Base-by-base conservation (phyloP, 495 filamentous ascomycete genomes). In the Aspergillus sclerotioniger region DNA sequence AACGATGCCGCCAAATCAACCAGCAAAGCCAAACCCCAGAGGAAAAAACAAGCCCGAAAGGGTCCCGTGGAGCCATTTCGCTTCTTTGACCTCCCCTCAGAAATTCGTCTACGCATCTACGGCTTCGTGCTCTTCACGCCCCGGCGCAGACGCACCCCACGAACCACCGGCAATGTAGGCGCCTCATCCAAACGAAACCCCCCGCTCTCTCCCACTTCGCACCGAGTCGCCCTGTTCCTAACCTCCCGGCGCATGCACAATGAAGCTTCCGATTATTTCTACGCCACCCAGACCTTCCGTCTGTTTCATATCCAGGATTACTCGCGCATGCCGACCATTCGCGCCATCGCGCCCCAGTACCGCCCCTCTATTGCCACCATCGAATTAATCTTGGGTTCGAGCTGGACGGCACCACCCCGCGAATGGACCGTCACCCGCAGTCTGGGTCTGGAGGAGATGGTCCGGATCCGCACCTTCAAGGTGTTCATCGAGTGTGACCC, bases 401-500 rank as follows among this genome's bases (percentile, higher is more conserved):
- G 90, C 51, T 96, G 88, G 87, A 88, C 77, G 15, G 79, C 79
- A 47, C 90, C 91, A 3, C 91, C 90, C 1, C 73, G 75, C 10
- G 82, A 85, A 46, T 94, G 90, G 90, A 79, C 80, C 3, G 85
- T 91, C 25, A 86, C 84, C 60, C 68, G 78, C 6, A 71, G 79
- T 0, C 75, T 94, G 21, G 89, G 90, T 0, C 74, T 95, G 21
- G 66, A 74, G 37, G 83, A 91, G 44, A 85, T 86, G 74, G 70
- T 68, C 32, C 79, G 78, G 45, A 77, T 89, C 19, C 78, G 81
- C 39, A 80, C 76, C 12, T 68, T 96, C 47, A 88, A 85, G 51
- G 81, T 96, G 0, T 92, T 91, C 64, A 81, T 93, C 21, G 84
- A 95, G 71, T 83, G 78, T 62, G 91, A 96, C 66, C 90, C 91